These are phyloP conservation scores for Dillenia turbinata DNA, from an alignment of 164 flowering plant genomes.

Conservation along the genomic window DNA sequence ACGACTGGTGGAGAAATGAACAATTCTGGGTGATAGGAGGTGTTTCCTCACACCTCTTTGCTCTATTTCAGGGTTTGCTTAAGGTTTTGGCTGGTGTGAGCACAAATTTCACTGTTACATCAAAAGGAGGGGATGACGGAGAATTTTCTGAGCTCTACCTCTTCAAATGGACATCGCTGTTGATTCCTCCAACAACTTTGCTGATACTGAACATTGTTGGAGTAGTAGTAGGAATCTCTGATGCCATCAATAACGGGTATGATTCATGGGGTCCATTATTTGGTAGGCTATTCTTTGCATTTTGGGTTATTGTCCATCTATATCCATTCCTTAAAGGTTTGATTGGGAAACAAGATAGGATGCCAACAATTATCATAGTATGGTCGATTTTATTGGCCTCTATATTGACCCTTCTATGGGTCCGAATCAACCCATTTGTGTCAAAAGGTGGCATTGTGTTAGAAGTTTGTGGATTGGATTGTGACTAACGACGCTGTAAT, in stretches of 20 bases:
- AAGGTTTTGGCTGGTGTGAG: conserved; percentile 40
- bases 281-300: conserved; percentile 11
- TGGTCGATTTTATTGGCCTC: conserved; percentile 48
- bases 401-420: conserved; percentile 27
- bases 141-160: conserved; percentile 36
- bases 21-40: conserved; percentile 49
- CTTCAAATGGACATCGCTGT: conserved; percentile 41
- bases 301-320: no score
- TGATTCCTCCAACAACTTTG: conserved; percentile 30
- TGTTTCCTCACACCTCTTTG: conserved; percentile 42
- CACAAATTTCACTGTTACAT: conserved; percentile 42
- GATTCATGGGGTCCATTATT: conserved; percentile 33
- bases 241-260: conserved; percentile 44
- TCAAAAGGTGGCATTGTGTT: conserved; percentile 21
- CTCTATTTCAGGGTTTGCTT: conserved; percentile 41
- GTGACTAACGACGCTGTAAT: conserved; percentile 2
- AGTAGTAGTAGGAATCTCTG: conserved; percentile 37
- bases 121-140: conserved; percentile 42
- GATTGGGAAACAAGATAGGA: conserved; percentile 33
- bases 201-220: conserved; percentile 33
- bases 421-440: conserved; percentile 24
- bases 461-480: conserved; percentile 25
- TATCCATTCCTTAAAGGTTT: conserved; percentile 46
- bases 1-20: conserved; percentile 8
- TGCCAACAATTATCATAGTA: conserved; percentile 40